Evolutionary conservation across 2,329 filamentous ascomycete genomes (phyloP).

Genomic region (Pleomassaria siparia): DNA sequence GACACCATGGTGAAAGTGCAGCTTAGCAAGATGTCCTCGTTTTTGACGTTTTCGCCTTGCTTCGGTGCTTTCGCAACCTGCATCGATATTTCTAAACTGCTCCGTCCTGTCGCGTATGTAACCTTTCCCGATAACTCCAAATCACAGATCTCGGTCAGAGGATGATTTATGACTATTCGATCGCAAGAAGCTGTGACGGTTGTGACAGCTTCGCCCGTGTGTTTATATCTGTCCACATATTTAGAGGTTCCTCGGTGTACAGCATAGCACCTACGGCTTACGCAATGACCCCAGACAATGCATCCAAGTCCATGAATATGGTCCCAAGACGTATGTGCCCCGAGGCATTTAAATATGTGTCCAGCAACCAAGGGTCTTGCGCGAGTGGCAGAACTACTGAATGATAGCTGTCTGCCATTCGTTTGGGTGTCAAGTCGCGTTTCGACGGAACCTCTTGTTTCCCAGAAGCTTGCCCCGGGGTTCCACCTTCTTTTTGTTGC

Average conservation of each 20-base stretch:
- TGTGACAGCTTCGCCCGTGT: slow-evolving; percentile 64
- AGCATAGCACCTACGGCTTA: slow-evolving; percentile 59
- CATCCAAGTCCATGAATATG: slow-evolving; percentile 79
- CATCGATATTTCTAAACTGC: slow-evolving; percentile 73
- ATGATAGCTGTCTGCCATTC: slow-evolving; percentile 72
- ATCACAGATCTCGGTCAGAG: slow-evolving; percentile 75
- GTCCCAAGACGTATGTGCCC: slow-evolving; percentile 73
- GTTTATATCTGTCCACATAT: slow-evolving; percentile 57
- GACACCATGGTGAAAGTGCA: slow-evolving; percentile 79
- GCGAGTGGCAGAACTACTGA: slow-evolving; percentile 69
- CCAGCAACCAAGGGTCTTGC: slow-evolving; percentile 74
- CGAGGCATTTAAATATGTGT: slow-evolving; percentile 75
- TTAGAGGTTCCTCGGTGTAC: slow-evolving; percentile 16
- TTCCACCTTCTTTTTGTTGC: slow-evolving; percentile 46
- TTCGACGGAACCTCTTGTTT: slow-evolving; percentile 44
- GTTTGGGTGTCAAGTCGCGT: slow-evolving; percentile 64
- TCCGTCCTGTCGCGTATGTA: slow-evolving; percentile 71
- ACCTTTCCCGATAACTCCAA: slow-evolving; percentile 70
- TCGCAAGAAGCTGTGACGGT: slow-evolving; percentile 67
- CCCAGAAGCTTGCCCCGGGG: slow-evolving; percentile 31
- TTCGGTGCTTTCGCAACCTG: slow-evolving; percentile 69
- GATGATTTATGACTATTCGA: slow-evolving; percentile 67
- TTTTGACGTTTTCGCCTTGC: slow-evolving; percentile 56
- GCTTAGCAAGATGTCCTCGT: slow-evolving; percentile 67
- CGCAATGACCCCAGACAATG: slow-evolving; percentile 73